These are phyloP conservation scores for Laetiporus sulphureus DNA, from an alignment of 1,284 basidiomycete species.

Conservation along the genomic window DNA sequence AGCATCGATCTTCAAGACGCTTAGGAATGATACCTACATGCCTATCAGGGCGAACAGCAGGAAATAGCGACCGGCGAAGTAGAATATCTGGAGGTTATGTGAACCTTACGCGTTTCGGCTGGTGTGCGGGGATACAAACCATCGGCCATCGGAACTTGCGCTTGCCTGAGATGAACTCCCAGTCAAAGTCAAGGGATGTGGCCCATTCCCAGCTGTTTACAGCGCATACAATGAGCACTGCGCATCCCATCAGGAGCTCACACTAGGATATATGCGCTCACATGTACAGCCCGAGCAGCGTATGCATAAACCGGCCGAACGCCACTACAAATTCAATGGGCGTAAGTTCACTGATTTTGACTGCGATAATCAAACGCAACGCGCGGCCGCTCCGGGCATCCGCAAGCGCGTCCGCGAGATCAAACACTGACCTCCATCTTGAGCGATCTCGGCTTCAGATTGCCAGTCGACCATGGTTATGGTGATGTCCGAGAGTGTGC, in stretches of 20 bases:
- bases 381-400: too few species aligned
- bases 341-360: slow-evolving; percentile 1
- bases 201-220: slow-evolving; percentile 33
- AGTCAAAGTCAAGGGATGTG: slow-evolving; percentile 63
- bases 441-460: slow-evolving; percentile 41
- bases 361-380: not conserved
- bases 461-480: slow-evolving; percentile 31
- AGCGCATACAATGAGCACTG: not conserved
- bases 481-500: slow-evolving; percentile 1
- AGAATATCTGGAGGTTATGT: slow-evolving; percentile 45
- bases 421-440: slow-evolving; percentile 48
- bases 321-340: slow-evolving; percentile 31
- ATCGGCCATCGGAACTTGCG: slow-evolving; percentile 45
- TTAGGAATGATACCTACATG: slow-evolving; percentile 40
- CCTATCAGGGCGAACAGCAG: slow-evolving; percentile 61
- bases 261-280: slow-evolving; percentile 27
- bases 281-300: slow-evolving; percentile 63
- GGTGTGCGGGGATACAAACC: slow-evolving; percentile 16
- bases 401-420: too few species aligned
- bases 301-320: slow-evolving; percentile 63
- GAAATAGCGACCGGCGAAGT: slow-evolving; percentile 65
- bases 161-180: slow-evolving; percentile 53
- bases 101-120: not conserved
- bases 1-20: not conserved
- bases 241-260: not conserved